Evolutionary conservation across 2,329 filamentous ascomycete species (phyloP), one percentile per base, ranked within the genome.

Genomic region (Alternaria sp.): DNA sequence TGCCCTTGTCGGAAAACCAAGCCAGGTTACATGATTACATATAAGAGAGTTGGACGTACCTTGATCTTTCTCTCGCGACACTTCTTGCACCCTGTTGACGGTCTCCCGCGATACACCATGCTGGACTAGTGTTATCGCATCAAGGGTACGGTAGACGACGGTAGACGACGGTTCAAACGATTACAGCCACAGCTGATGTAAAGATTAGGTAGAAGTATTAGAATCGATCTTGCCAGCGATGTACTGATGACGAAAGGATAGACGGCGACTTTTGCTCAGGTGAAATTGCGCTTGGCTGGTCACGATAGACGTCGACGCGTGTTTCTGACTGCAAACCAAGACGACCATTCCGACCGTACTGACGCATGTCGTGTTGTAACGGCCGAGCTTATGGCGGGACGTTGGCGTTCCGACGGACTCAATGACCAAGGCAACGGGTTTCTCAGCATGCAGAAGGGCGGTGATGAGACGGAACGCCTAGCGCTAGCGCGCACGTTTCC

Each of bases 41-140:
- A 52, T 50, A 59, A 13, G 4, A 13, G 46, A 26, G 19, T 13
- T 25, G 9, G 40, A 64, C 75, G 59, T 54, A 81, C 80, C 71
- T 80, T 81, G 46, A 81, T 75, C 63, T 81, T 82, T 50, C 80
- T 75, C 54, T 80, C 74, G n/a, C 80, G 75, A 66, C 80, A 82
- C 52, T 67, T 77, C 51, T 70, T 70, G 54, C 76, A 78, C 6
- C 75, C 76, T 12, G 74, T 77, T 9, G 74, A 77, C 2, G 76
- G 76, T 17, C 69, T 71, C 8, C 76, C 76, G 17, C 76, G 69
- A 57, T 78, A 79, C 3, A 79, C 75, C 76, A 79, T 79, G 17
- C 13, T 70, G 54, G 45, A 52, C 30, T 9, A 21, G 8, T 17
- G 49, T 21, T 40, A 23, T 36, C 17, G 49, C 30, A 36, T 36